Evolutionary conservation across 768 basidiomycete genomes (phyloP).

Genomic region (Lactarius trivialis): DNA sequence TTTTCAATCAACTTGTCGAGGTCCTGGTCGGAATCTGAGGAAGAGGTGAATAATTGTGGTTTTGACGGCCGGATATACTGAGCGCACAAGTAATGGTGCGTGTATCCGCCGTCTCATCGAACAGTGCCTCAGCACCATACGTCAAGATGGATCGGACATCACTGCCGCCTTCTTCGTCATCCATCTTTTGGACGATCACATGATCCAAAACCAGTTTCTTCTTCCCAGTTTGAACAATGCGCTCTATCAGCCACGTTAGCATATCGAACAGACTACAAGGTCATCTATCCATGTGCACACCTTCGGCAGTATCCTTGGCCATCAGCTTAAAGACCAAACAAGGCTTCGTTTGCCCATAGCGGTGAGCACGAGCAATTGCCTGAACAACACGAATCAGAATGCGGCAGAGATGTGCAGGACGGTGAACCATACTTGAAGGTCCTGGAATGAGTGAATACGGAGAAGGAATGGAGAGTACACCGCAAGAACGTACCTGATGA

Average conservation of each 20-base stretch:
- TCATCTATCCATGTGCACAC: slow-evolving; percentile 31
- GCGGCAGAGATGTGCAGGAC: background rate
- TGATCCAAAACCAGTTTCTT: slow-evolving; percentile 93
- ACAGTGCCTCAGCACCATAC: slow-evolving; percentile 81
- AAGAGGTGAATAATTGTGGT: background rate
- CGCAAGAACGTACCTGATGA: slow-evolving; percentile 59
- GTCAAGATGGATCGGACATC: slow-evolving; percentile 86
- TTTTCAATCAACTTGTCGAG: slow-evolving; percentile 83
- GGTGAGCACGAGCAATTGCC: slow-evolving; percentile 92
- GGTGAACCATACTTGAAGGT: slow-evolving; percentile 66
- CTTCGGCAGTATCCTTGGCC: slow-evolving; percentile 92
- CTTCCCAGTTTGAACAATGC: slow-evolving; percentile 89
- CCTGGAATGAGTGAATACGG: slow-evolving; percentile 38
- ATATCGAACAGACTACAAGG: background rate
- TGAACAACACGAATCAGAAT: slow-evolving; percentile 29
- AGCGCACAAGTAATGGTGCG: slow-evolving; percentile 63
- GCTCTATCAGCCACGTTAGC: slow-evolving; percentile 44
- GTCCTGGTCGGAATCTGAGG: slow-evolving; percentile 67
- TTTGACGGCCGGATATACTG: background rate
- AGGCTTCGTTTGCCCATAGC: slow-evolving; percentile 92
- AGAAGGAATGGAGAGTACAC: background rate
- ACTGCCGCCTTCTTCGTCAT: slow-evolving; percentile 65
- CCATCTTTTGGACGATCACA: slow-evolving; percentile 94
- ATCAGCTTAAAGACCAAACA: slow-evolving; percentile 95
- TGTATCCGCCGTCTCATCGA: slow-evolving; percentile 52